Evolutionary conservation across 2,329 filamentous ascomycete species (phyloP), one percentile per base, ranked within the genome.

Genomic region (Aspergillus amoenus): DNA sequence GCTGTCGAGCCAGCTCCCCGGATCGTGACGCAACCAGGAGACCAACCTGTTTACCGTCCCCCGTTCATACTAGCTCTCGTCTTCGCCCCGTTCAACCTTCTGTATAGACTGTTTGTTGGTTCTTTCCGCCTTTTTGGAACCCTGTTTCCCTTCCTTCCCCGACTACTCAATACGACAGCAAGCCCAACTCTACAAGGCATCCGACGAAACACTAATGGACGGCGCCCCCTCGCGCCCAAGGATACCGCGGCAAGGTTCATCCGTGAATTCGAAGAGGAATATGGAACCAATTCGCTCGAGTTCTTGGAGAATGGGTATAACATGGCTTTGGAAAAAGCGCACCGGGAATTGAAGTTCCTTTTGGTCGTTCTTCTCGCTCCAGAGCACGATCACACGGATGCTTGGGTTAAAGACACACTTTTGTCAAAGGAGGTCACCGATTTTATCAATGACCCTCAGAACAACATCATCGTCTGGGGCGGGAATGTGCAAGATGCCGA

Each of bases 261-360:
- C 68, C 85, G 93, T 8, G 93, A 97, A 66, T 96, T 99, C 64
- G 92, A 96, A 67, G 94, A 99, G 75, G 91, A 96, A 67, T 94
- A 97, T 69, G 92, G 91, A 0, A 76, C 81, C 17, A 69, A 77
- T 47, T 59, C 70, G 4, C 76, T 97, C 4, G 87, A 89, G 0
- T 96, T 95, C 73, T 87, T 88, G 64, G 93, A 97, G 69, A 89
- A 89, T 51, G 92, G 93, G 4, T 94, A 97, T 70, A 93, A 95
- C 5, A 90, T 96, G 75, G 92, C 93, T 0, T 85, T 96, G 61
- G 94, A 99, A 69, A 77, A 88, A 39, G 92, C 93, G 5, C 97
- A 97, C 78, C 88, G 87, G 64, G 91, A 97, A 37, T 82, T 97
- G 55, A 95, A 95, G 70, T 96, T 95, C 70, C 80, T 99, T 13